Evolutionary conservation across 1,284 basidiomycete genomes (phyloP), one percentile per base, ranked within the genome.

Genomic region (Cutaneotrichosporon sp.): DNA sequence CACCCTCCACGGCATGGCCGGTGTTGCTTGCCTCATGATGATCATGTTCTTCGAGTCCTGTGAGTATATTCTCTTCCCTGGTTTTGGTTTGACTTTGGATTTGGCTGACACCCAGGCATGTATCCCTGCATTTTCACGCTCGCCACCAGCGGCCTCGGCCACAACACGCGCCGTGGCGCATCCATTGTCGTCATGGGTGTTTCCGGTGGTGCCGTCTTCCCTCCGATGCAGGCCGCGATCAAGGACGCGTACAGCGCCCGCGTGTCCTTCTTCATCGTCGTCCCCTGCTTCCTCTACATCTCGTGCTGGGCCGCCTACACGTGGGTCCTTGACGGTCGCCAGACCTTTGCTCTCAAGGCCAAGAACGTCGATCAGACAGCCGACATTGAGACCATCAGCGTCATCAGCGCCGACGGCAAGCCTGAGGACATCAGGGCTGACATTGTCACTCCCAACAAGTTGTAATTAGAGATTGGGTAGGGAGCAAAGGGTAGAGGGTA

Each of bases 31-130:
- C 76, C 74, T 90, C 63, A 90, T 89, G 77, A 75, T 84, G 65
- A 78, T 90, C 64, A 90, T 90, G 84, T 90, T 89, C 84, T 90
- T 89, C 78, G 89, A 90, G 77, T 87, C 86, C 9, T 87, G 42
- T 53, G 31, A 53, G 52, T 53, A 7, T 46, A 26, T 46, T 18
- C n/a, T 46, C 34, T 46, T 6, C 18, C 42, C 18, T 5, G 2
- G 42, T 46, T 9, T 46, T 8, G 26, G 26, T 26, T 26, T 3
- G 3, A 26, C 42, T n/a, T 8, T 8, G 42, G 18, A 5, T 9
- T 16, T 31, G 8, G 31, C 52, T 53, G n/a, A 53, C 52, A 26
- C 31, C 31, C 52, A 53, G 55, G 88, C 70, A 88, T 87, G 73
- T 68, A 58, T 57, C 77, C 73, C 57, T 62, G 73, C 66, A 79